These are phyloP conservation scores for Suillus clintonianus DNA, from an alignment of 768 basidiomycete species.

Conservation along the genomic window DNA sequence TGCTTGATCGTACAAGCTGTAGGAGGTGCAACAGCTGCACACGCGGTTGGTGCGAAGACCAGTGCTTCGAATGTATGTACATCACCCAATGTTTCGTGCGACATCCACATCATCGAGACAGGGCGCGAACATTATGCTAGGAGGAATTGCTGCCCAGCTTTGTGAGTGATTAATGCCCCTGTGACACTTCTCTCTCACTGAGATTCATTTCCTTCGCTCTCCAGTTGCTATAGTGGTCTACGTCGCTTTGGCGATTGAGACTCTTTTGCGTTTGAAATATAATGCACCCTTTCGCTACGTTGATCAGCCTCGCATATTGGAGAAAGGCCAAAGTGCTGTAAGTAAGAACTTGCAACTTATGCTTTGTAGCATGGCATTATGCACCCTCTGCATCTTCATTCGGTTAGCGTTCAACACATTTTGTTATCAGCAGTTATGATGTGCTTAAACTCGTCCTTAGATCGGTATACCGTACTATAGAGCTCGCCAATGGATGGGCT, in stretches of 20 bases:
- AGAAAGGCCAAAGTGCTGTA: conserved; percentile 1
- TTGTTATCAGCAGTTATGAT: neutral
- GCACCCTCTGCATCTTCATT: conserved; percentile 46
- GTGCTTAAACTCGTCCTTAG: conserved; percentile 1
- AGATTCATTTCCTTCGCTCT: conserved; percentile 13
- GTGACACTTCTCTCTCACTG: conserved; percentile 6
- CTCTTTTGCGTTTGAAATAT: conserved; percentile 41
- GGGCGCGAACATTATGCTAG: conserved; percentile 60
- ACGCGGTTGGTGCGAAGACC: conserved; percentile 26
- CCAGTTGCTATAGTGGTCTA: conserved; percentile 47
- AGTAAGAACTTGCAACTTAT: conserved; percentile 29
- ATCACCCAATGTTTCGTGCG: neutral
- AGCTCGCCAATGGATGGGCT: conserved; percentile 36
- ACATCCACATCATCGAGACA: conserved; percentile 15
- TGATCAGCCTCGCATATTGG: neutral
- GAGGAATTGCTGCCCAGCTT: conserved; percentile 63
- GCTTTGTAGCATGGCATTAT: conserved; percentile 38
- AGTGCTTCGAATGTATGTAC: conserved; percentile 17
- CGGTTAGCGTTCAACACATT: conserved; percentile 32
- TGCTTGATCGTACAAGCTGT: conserved; percentile 41
- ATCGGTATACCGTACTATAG: conserved; percentile 14
- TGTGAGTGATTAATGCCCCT: conserved; percentile 31
- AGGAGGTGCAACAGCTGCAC: conserved; percentile 49
- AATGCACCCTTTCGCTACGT: conserved; percentile 35
- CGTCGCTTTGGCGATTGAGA: conserved; percentile 44